Percentiles rank a stretch among this genome's conserved stretches.
Conservation (phyloP, 2,329 filamentous ascomycete genomes). For the Fusarium nanum region DNA sequence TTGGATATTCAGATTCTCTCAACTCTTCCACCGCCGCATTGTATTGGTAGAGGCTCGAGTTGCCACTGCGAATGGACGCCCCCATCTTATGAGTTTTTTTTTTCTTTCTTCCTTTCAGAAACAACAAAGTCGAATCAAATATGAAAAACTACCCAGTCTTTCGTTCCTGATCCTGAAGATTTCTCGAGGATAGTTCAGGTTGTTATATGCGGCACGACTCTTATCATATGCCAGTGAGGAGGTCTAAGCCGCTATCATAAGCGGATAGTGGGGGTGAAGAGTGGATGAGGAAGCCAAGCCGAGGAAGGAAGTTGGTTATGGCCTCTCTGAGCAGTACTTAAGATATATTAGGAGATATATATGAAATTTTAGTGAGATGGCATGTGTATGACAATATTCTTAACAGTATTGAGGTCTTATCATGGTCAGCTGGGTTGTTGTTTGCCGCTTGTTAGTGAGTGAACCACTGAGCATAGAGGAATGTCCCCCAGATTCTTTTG, state of each 20-base stretch:
- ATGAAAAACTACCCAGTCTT: neutral
- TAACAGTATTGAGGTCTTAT: conserved; percentile 5
- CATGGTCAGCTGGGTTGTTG: conserved; percentile 27
- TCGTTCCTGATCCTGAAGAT: neutral
- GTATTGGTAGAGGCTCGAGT: conserved; percentile 57
- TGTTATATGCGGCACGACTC: conserved; percentile 16
- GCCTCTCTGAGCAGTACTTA: neutral
- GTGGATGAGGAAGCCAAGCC: conserved; percentile 28
- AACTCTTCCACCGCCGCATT: conserved; percentile 69
- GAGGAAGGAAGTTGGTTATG: conserved; percentile 25
- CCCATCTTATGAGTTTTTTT: conserved; percentile 8
- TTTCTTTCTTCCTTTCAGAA: neutral
- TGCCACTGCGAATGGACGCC: neutral
- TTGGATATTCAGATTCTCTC: conserved; percentile 72
- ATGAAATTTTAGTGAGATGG: neutral
- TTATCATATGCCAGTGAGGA: conserved; percentile 31
- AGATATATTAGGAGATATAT: neutral
- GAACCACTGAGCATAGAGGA: conserved; percentile 22
- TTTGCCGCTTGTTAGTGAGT: conserved; percentile 30
- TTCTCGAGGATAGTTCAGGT: neutral
- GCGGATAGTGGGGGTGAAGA: conserved; percentile 22
- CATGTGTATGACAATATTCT: neutral
- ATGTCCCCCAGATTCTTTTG: conserved; percentile 24
- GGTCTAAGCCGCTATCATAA: conserved; percentile 26
- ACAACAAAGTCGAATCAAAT: neutral